phyloP scores from a whole-genome alignment of 768 basidiomycete genomes.

The Galerina marginata region DNA sequence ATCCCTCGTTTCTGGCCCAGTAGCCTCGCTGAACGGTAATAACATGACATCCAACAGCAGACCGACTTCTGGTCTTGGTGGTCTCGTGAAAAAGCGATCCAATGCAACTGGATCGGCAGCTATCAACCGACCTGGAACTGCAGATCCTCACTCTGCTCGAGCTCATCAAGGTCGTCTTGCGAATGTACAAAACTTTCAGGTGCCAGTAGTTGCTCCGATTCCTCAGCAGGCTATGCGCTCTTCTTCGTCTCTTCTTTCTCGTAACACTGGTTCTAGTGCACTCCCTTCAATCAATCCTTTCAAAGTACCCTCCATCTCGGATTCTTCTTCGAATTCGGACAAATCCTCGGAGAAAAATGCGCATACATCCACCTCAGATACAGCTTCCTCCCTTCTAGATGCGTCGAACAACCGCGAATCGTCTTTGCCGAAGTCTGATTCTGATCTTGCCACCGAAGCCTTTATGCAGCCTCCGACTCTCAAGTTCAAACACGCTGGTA shows the following conservation, averaged over 20 bases:
- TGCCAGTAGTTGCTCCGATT: conserved; percentile 24
- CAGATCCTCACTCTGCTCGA: conserved; percentile 27
- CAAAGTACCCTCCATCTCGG: conserved; percentile 12
- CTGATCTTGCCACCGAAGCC: neutral
- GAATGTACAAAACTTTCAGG: neutral
- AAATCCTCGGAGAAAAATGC: conserved; percentile 21
- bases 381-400: neutral
- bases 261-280: conserved; percentile 3
- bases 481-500: neutral
- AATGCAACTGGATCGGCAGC: conserved; percentile 15
- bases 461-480: neutral
- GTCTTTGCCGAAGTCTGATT: neutral
- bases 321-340: conserved; percentile 6
- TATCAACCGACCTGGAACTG: conserved; percentile 32
- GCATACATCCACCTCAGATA: conserved; percentile 32
- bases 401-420: neutral
- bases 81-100: conserved; percentile 14
- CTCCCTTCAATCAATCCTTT: neutral
- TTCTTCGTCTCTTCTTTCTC: conserved; percentile 25
- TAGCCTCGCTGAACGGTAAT: neutral
- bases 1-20: neutral
- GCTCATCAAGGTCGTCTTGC: conserved; percentile 1
- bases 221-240: conserved; percentile 27
- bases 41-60: neutral
- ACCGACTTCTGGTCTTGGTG: conserved; percentile 18